These are phyloP conservation scores for Bretziella fagacearum DNA, from an alignment of 2,329 filamentous ascomycete species.

Conservation along the genomic window DNA sequence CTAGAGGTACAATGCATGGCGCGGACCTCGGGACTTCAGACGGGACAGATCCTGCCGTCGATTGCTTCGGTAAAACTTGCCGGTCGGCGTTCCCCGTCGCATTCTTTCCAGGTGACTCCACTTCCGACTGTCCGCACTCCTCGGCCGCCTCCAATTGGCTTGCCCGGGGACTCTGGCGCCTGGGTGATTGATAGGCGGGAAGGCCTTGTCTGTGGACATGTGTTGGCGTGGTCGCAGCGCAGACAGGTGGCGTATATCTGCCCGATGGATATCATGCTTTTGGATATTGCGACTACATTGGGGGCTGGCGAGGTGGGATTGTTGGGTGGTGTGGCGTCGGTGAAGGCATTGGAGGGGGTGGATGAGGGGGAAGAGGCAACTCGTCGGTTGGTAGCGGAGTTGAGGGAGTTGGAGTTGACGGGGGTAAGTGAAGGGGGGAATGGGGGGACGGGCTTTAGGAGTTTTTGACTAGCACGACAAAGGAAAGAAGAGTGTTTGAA, in stretches of 20 bases:
- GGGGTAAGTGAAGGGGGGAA: neutral
- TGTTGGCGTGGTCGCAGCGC: constrained; percentile 70
- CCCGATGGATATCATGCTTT: constrained; percentile 79
- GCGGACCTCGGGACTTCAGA: constrained; percentile 68
- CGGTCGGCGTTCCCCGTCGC: constrained; percentile 63
- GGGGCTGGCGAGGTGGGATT: constrained; percentile 53
- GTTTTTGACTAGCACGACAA: neutral
- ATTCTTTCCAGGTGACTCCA: constrained; percentile 41
- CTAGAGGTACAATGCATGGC: constrained; percentile 76
- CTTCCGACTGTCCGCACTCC: constrained; percentile 12
- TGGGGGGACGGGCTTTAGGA: neutral
- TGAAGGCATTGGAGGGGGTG: constrained; percentile 19
- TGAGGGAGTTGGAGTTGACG: neutral
- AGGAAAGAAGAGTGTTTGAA: neutral
- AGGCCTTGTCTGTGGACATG: constrained; percentile 75
- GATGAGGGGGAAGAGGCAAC: constrained; percentile 3
- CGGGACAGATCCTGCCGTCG: constrained; percentile 57
- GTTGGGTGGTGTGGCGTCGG: constrained; percentile 39
- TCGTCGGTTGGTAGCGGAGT: constrained; percentile 4
- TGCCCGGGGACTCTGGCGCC: constrained; percentile 81
- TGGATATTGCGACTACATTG: constrained; percentile 68
- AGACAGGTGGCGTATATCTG: constrained; percentile 81
- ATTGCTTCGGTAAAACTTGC: constrained; percentile 78
- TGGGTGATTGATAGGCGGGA: constrained; percentile 73
- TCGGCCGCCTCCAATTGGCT: constrained; percentile 31